phyloP scores from a whole-genome alignment of 208 protist species.

The Lotmaria passim region DNA sequence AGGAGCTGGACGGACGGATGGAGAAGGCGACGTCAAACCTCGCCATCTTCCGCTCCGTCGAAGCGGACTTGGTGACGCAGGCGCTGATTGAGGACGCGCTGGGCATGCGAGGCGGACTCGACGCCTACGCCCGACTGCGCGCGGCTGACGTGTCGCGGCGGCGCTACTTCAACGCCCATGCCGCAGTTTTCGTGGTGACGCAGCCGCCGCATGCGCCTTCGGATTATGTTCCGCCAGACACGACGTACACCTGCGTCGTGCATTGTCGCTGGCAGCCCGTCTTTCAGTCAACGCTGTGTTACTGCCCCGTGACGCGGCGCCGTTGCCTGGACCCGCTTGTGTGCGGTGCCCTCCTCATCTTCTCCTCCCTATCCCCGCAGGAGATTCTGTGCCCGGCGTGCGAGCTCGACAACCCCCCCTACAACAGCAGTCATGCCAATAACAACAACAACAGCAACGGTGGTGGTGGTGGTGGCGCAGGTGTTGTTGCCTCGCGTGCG shows the following conservation, averaged over 20 bases:
- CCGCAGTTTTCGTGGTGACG: slow-evolving; percentile 23
- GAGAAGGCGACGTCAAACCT: slow-evolving; percentile 27
- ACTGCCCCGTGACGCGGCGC: slow-evolving; percentile 78
- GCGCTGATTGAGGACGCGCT: slow-evolving; percentile 20
- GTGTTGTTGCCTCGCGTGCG: too few species aligned
- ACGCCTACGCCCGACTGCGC: not conserved
- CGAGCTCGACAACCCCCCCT: not conserved
- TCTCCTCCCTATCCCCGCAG: slow-evolving; percentile 11
- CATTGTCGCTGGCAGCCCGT: slow-evolving; percentile 48
- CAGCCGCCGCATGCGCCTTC: slow-evolving; percentile 7
- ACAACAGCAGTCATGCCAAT: too few species aligned
- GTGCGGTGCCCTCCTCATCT: slow-evolving; percentile 37
- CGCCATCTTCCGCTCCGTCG: slow-evolving; percentile 16
- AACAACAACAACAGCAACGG: not conserved
- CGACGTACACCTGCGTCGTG: slow-evolving; percentile 22
- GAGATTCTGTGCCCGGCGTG: slow-evolving; percentile 6
- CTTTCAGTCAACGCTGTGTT: slow-evolving; percentile 81
- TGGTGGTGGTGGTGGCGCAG: slow-evolving; percentile 6
- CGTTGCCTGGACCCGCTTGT: slow-evolving; percentile 77
- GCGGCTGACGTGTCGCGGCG: slow-evolving; percentile 17
- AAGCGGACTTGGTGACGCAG: slow-evolving; percentile 1
- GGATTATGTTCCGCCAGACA: not conserved
- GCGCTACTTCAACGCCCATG: slow-evolving; percentile 30
- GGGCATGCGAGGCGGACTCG: not conserved
- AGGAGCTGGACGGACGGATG: slow-evolving; percentile 22